phyloP scores from a whole-genome alignment of 208 protist genomes.

The Leishmania mexicana region DNA sequence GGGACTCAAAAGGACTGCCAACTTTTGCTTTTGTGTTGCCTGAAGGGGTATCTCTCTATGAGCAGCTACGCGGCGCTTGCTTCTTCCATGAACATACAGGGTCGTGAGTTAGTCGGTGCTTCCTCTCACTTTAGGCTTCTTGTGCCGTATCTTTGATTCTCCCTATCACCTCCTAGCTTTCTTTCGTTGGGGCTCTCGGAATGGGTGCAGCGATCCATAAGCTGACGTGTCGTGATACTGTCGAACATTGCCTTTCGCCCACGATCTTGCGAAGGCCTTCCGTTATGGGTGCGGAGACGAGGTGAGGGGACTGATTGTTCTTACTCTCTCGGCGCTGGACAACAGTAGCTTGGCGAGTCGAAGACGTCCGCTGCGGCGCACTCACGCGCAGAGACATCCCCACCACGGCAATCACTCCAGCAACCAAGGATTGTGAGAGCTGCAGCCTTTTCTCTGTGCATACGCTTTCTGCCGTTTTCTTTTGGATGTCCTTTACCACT shows the following conservation, averaged over 20 bases:
- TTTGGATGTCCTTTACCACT: background rate
- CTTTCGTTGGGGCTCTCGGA: background rate
- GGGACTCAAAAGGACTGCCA: background rate
- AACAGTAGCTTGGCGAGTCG: background rate
- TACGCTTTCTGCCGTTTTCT: background rate
- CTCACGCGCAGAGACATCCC: background rate
- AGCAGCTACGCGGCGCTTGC: background rate
- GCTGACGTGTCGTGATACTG: background rate
- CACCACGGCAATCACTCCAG: background rate
- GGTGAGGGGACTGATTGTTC: background rate
- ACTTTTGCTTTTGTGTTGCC: background rate
- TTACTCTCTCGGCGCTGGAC: background rate
- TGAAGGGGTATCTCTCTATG: background rate
- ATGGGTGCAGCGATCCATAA: background rate
- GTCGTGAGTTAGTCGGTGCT: background rate
- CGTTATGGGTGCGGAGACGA: constrained; percentile 1
- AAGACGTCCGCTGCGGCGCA: background rate
- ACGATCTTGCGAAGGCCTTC: background rate
- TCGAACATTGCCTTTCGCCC: background rate
- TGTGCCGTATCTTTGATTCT: background rate
- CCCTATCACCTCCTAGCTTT: background rate
- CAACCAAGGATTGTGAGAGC: background rate
- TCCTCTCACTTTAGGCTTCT: background rate
- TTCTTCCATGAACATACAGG: background rate
- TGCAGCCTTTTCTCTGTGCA: background rate